These are phyloP conservation scores for Lodderomyces metapsilosis DNA, from an alignment of 1,139 yeast genomes.

Conservation along the genomic window DNA sequence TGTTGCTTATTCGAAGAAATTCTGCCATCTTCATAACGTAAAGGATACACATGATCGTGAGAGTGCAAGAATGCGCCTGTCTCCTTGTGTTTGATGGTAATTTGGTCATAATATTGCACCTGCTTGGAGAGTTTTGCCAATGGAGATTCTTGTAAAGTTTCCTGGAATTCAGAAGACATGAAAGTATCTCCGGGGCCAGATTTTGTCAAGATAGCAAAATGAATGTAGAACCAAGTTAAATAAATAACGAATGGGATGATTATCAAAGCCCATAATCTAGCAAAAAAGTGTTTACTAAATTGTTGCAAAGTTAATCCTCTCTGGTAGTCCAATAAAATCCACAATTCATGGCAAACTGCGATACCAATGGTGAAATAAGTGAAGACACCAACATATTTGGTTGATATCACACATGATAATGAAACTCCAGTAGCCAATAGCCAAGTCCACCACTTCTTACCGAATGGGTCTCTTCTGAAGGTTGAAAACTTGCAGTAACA, in stretches of 20 bases:
- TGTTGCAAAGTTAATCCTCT: slow-evolving; percentile 63
- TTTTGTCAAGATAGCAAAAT: slow-evolving; percentile 71
- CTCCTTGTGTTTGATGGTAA: slow-evolving; percentile 75
- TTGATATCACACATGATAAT: slow-evolving; percentile 85
- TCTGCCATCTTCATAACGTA: slow-evolving; percentile 95
- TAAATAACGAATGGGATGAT: slow-evolving; percentile 80
- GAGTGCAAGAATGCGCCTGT: slow-evolving; percentile 82
- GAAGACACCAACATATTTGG: slow-evolving; percentile 93
- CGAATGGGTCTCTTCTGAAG: slow-evolving; percentile 64
- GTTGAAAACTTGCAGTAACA: slow-evolving; percentile 79
- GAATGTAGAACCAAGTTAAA: slow-evolving; percentile 91
- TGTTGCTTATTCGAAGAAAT: slow-evolving; percentile 94
- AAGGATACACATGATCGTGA: slow-evolving; percentile 70
- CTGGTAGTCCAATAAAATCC: slow-evolving; percentile 76
- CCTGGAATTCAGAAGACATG: slow-evolving; percentile 93
- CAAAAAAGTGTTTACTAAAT: slow-evolving; percentile 68
- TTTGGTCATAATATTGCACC: slow-evolving; percentile 70
- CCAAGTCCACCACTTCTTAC: slow-evolving; percentile 85
- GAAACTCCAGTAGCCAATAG: slow-evolving; percentile 77
- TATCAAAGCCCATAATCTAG: slow-evolving; percentile 72
- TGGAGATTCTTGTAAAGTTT: slow-evolving; percentile 80
- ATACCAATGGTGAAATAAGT: slow-evolving; percentile 84
- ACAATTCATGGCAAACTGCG: slow-evolving; percentile 82
- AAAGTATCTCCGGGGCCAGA: slow-evolving; percentile 97
- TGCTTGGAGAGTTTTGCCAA: slow-evolving; percentile 69